A percentile compares a stretch with the other conserved stretches of the same genome.
phyloP scores from a whole-genome alignment of 1,139 yeast genomes.

The Geotrichum restrictum region DNA sequence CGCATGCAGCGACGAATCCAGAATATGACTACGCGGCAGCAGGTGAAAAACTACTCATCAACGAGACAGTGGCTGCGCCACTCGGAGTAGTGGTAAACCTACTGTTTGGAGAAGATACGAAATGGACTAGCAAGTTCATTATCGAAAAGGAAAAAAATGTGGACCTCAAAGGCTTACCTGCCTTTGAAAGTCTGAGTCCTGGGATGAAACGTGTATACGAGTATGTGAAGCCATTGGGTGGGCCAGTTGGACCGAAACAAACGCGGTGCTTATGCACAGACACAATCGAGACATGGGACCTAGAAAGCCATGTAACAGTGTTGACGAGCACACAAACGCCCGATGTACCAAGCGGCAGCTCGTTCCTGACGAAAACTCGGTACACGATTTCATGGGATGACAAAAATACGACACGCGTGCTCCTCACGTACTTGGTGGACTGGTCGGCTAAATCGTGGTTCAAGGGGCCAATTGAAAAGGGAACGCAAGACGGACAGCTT shows the following conservation, averaged over 20 bases:
- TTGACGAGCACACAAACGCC: conserved; percentile 75
- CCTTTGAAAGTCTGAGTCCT: conserved; percentile 40
- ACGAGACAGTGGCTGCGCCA: conserved; percentile 68
- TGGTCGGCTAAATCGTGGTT: conserved; percentile 94
- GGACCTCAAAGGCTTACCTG: conserved; percentile 59
- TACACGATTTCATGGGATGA: conserved; percentile 70
- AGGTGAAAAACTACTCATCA: conserved; percentile 58
- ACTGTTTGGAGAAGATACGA: conserved; percentile 71
- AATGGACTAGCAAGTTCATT: conserved; percentile 51
- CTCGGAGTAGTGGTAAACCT: conserved; percentile 69
- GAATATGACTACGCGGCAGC: conserved; percentile 51
- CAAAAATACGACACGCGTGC: conserved; percentile 61
- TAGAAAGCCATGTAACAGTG: conserved; percentile 54
- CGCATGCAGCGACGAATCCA: conserved; percentile 52
- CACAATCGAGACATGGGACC: conserved; percentile 58
- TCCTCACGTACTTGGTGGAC: conserved; percentile 62
- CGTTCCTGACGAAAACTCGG: conserved; percentile 70
- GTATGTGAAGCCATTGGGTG: conserved; percentile 75
- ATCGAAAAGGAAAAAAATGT: conserved; percentile 67
- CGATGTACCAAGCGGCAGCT: conserved; percentile 90
- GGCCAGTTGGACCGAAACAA: conserved; percentile 91
- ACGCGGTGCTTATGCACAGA: conserved; percentile 84
- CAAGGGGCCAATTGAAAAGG: conserved; percentile 87
- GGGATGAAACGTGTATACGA: conserved; percentile 54
- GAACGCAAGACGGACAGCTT: conserved; percentile 86